phyloP scores from a whole-genome alignment of 2,329 filamentous ascomycete species.

The Colletotrichum noveboracense region DNA sequence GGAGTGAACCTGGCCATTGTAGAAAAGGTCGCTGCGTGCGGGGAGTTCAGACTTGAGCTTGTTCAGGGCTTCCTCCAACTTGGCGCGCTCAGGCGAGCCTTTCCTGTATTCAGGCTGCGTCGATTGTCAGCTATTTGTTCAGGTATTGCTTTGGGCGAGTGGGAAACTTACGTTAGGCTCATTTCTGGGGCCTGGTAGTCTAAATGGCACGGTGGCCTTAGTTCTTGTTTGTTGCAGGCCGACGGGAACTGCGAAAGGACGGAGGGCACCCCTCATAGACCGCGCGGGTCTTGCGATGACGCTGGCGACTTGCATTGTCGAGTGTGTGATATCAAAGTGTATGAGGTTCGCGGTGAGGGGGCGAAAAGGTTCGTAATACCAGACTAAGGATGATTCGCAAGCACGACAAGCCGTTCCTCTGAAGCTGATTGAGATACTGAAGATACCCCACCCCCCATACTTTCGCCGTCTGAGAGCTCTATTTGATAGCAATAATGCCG shows the following conservation, averaged over 20 bases:
- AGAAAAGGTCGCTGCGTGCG: slow-evolving; percentile 35
- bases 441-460: background rate
- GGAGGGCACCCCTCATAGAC: background rate
- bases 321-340: background rate
- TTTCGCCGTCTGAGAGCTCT: background rate
- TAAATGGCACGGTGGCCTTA: slow-evolving; percentile 33
- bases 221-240: slow-evolving; percentile 25
- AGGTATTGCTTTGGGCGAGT: background rate
- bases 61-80: slow-evolving; percentile 32
- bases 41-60: slow-evolving; percentile 35
- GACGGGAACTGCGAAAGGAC: slow-evolving; percentile 19
- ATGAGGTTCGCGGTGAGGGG: background rate
- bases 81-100: slow-evolving; percentile 32
- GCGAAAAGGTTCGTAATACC: background rate
- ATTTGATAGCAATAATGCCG: background rate
- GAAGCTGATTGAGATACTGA: background rate
- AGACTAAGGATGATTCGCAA: background rate
- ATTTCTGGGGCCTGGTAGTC: slow-evolving; percentile 34
- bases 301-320: slow-evolving; percentile 1
- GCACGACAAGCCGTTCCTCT: background rate
- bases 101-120: slow-evolving; percentile 33
- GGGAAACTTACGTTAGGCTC: slow-evolving; percentile 34
- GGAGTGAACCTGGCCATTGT: slow-evolving; percentile 32
- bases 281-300: background rate
- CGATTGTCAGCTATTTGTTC: background rate